Base-by-base conservation (phyloP, 78 protist genomes). In the Dictyostelium capitatum region DNA sequence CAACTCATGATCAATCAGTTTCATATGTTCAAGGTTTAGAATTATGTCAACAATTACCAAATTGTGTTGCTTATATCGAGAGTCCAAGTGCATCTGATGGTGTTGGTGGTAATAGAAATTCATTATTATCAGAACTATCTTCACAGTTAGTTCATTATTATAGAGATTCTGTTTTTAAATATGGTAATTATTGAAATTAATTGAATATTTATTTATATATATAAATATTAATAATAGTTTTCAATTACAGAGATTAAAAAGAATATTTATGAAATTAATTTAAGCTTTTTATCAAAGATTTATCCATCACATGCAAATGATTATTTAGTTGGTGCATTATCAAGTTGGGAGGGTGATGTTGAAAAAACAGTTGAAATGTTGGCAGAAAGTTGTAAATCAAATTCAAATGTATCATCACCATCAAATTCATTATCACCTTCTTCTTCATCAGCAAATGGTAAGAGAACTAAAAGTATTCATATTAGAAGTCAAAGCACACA, bases 51-150 rank as follows among this genome's bases (percentile, higher is more conserved):
- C 37, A 15, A 30, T 20, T 87, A 17, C 84, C 56, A 14, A 64
- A 77, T 65, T 87, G 93, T 51, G 57, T 87, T 28, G 93, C 64
- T 28, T 87, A 87, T 53, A 64, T 87, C 30, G 93, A 87, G 50
- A 32, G 47, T 20, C 93, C 93, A 0, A 48, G 70, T 19, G 93
- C 93, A 3, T 41, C 65, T 23, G 93, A 87, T 77, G 84, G 93
- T 77, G 93, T 87, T 37, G 93, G 93, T 43, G 93, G 93, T 30
- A 75, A 74, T 69, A 80, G 93, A 59, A 77, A 72, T 10, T 62
- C 79, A 48, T 25, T 87, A 19, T 54, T 87, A 37, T 48, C 83
- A 15, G 92, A 87, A 59, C 6, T 87, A 11, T 81, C 92, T 17
- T 77, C 82, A 43, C 77, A 77, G 10, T 59, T 87, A 2, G 37